These are phyloP conservation scores for Phytophthora fragariae DNA, from an alignment of 352 stramenopile genomes.

Conservation along the genomic window DNA sequence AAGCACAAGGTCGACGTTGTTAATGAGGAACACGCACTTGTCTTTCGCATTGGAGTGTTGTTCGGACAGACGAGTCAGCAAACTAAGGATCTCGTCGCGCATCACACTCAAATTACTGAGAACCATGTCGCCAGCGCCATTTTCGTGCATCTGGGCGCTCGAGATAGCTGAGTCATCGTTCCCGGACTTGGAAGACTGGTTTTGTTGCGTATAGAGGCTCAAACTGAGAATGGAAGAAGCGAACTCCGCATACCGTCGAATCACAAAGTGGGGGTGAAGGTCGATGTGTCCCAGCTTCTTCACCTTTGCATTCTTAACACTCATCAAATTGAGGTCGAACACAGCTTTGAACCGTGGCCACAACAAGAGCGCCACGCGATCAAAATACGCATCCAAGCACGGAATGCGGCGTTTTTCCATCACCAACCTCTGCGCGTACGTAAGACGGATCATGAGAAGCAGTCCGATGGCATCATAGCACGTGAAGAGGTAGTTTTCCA, in stretches of 20 bases:
- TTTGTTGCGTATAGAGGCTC: conserved; percentile 73
- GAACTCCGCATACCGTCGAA: conserved; percentile 97
- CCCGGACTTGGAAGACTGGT: conserved; percentile 19
- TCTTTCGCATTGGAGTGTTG: conserved; percentile 94
- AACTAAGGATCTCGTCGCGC: conserved; percentile 81
- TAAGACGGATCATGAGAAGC: conserved; percentile 99
- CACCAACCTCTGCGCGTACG: conserved; percentile 82
- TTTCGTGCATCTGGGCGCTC: conserved; percentile 83
- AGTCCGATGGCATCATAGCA: conserved; percentile 97
- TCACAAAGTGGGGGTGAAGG: conserved; percentile 97
- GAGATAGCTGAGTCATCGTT: conserved; percentile 53
- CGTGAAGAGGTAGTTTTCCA: conserved; percentile 98
- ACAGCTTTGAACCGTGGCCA: conserved; percentile 98
- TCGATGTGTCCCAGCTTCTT: conserved; percentile 94
- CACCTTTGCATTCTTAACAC: conserved; percentile 87
- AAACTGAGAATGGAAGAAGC: conserved; percentile 96
- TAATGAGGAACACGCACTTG: conserved; percentile 97
- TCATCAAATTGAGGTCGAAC: conserved; percentile 96
- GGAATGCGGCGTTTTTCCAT: conserved; percentile 90
- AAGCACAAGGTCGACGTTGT: conserved; percentile 98
- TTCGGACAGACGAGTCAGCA: conserved; percentile 89
- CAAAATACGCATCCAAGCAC: conserved; percentile 96
- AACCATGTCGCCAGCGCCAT: conserved; percentile 93
- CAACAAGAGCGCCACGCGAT: conserved; percentile 94
- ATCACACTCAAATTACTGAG: conserved; percentile 91